Base-by-base conservation (phyloP, 805 yeast genomes). In the Pichia membranifaciens region DNA sequence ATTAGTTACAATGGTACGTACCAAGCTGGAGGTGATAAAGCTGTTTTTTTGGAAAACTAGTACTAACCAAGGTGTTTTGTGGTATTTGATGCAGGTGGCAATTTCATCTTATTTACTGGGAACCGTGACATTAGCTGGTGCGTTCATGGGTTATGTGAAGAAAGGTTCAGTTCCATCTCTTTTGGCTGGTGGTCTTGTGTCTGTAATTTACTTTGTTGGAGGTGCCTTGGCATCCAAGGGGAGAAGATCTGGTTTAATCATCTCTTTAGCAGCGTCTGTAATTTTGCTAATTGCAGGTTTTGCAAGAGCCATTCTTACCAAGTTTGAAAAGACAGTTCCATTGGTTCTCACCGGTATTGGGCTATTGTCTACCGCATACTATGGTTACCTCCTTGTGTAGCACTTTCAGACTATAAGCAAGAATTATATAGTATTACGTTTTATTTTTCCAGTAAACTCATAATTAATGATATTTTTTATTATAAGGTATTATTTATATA, bases 161-260 rank as follows among this genome's bases (percentile, higher is more conserved):
- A 84, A 84, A 56, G 77, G 83, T 12, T 86, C 96, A 2, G 59
- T 82, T 33, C 95, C 95, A 20, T 87, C 96, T 0, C 72, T 90
- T 46, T 67, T 79, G 41, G 96, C 91, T 1, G 97, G 97, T 35
- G 53, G 77, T 9, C 65, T 80, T 1, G 70, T 85, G 52, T 73
- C 84, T 13, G 69, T 76, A 2, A 59, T 79, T 23, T 85, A 76
- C 60, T 85, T 84, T n/a, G 60, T 71, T 49, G 82, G 88, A 2
- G 91, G 95, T 16, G 86, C 87, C 65, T 72, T 90, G 54, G 69
- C 88, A 51, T 75, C 78, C 54, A 69, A 81, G 46, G 86, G 87
- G 61, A 81, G 79, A 51, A 89, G 86, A 60, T 78, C 78, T 66
- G 96, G 96, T 38, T 73, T 90, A 54, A 90, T 86, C 61, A 62